Evolutionary conservation across 2,329 filamentous ascomycete species (phyloP).

Genomic region (Colletotrichum liaoningense): DNA sequence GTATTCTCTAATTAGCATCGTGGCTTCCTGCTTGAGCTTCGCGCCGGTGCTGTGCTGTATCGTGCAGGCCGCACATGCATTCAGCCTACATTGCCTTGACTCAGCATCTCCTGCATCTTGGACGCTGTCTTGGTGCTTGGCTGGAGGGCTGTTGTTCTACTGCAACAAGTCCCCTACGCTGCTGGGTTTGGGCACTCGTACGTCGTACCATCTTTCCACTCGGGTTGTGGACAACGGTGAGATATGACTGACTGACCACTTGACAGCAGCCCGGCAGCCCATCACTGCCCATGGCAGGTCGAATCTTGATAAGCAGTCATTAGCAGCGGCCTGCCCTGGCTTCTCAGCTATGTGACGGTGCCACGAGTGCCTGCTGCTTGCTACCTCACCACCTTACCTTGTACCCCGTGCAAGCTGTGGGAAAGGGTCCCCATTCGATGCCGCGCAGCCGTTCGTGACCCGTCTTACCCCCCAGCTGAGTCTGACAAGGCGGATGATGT

Average conservation of each 20-base stretch:
- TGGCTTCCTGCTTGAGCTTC: background rate
- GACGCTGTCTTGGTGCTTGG: background rate
- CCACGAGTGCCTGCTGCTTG: background rate
- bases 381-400: background rate
- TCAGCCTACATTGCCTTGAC: constrained; percentile 23
- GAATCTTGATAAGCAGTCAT: too few species aligned
- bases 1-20: too few species aligned
- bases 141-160: background rate
- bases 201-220: background rate
- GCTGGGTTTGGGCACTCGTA: background rate
- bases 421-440: background rate
- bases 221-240: background rate
- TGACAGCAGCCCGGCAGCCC: background rate
- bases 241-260: background rate
- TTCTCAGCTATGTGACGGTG: background rate
- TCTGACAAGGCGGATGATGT: constrained; percentile 1
- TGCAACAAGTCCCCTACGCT: background rate
- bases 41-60: background rate
- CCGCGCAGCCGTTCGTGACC: background rate
- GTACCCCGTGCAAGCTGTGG: background rate
- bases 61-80: constrained; percentile 10
- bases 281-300: too few species aligned
- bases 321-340: background rate
- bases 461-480: background rate
- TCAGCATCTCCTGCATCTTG: constrained; percentile 20